These are phyloP conservation scores for Carallia pectinifolia DNA, from an alignment of 345 rosid species.

Conservation along the genomic window DNA sequence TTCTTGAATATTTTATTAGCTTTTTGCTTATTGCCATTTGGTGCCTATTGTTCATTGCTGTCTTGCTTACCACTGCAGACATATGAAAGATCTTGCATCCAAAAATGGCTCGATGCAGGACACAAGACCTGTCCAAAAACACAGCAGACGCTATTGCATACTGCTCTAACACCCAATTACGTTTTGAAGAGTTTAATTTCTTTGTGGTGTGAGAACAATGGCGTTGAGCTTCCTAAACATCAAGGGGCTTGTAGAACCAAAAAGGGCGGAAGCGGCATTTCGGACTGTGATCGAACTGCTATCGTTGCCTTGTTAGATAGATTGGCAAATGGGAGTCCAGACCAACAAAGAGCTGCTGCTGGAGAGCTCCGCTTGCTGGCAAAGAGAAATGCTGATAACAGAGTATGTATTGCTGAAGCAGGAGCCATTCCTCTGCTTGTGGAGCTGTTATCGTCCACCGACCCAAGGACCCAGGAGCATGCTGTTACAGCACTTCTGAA, in stretches of 20 bases:
- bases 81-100: slow-evolving; percentile 90
- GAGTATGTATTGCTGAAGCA: slow-evolving; percentile 91
- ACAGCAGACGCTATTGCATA: slow-evolving; percentile 85
- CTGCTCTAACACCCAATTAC: slow-evolving; percentile 85
- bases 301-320: slow-evolving; percentile 60
- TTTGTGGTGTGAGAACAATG: slow-evolving; percentile 95
- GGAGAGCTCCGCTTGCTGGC: slow-evolving; percentile 95
- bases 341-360: slow-evolving; percentile 90
- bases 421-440: slow-evolving; percentile 95
- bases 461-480: slow-evolving; percentile 89
- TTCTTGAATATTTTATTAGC: slow-evolving; percentile 2
- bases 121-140: slow-evolving; percentile 97
- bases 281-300: slow-evolving; percentile 80
- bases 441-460: slow-evolving; percentile 72
- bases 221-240: slow-evolving; percentile 80
- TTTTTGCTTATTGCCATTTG: background rate
- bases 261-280: slow-evolving; percentile 51
- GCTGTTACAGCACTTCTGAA: slow-evolving; percentile 97
- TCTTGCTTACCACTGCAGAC: slow-evolving; percentile 56
- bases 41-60: slow-evolving; percentile 16
- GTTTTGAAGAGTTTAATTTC: slow-evolving; percentile 90
- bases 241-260: slow-evolving; percentile 60
- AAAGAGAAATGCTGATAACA: slow-evolving; percentile 87
- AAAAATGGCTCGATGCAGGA: slow-evolving; percentile 97
- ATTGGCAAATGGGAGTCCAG: slow-evolving; percentile 58